These are phyloP conservation scores for Ascoidea rubescens DNA, from an alignment of 805 yeast species.

Conservation along the genomic window DNA sequence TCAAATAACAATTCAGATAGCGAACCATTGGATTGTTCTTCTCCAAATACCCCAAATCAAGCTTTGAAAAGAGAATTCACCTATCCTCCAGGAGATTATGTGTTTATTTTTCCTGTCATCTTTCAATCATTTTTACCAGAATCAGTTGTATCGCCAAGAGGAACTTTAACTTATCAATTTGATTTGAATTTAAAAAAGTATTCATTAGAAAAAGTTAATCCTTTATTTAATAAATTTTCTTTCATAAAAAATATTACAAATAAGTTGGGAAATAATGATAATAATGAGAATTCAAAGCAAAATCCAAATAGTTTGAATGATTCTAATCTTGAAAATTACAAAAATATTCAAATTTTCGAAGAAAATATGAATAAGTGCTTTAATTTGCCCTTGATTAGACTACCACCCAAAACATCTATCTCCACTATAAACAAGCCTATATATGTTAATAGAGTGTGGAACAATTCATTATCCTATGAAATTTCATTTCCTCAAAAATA, in stretches of 20 bases:
- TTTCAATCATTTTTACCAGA: slow-evolving; percentile 55
- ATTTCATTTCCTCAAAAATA: slow-evolving; percentile 59
- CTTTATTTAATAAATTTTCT: not conserved
- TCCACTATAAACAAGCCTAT: slow-evolving; percentile 51
- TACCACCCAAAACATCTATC: slow-evolving; percentile 24
- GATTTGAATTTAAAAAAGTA: slow-evolving; percentile 3
- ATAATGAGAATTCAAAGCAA: not conserved
- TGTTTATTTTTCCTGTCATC: slow-evolving; percentile 48
- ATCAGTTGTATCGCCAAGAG: slow-evolving; percentile 35
- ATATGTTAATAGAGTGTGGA: slow-evolving; percentile 66
- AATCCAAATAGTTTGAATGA: not conserved
- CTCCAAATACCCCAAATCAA: not conserved
- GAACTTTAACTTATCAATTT: slow-evolving; percentile 29
- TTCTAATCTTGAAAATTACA: not conserved
- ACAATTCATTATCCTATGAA: slow-evolving; percentile 55
- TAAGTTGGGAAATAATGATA: not conserved
- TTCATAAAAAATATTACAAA: slow-evolving; percentile 7
- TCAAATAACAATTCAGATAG: not conserved
- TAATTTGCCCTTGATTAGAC: slow-evolving; percentile 18
- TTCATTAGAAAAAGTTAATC: not conserved
- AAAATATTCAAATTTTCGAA: slow-evolving; percentile 1
- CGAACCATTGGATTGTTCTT: not conserved
- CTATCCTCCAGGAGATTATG: slow-evolving; percentile 46
- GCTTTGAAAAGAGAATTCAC: not conserved
- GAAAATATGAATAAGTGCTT: slow-evolving; percentile 5